These are phyloP conservation scores for Sporormia fimetaria DNA, from an alignment of 495 filamentous ascomycete genomes.

Conservation along the genomic window DNA sequence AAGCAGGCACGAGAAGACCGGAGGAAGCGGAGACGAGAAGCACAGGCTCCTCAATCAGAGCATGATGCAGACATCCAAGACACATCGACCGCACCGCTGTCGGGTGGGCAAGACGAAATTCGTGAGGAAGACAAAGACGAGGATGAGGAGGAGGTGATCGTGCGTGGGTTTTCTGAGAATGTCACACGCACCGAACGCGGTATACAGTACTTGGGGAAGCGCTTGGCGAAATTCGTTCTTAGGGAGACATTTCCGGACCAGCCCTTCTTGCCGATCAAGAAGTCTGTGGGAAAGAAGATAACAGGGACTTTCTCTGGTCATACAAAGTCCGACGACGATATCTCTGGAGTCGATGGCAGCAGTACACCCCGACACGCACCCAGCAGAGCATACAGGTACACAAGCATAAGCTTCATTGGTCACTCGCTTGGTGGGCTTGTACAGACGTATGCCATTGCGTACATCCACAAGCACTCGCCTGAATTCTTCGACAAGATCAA, in stretches of 20 bases:
- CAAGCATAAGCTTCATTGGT: slow-evolving; percentile 89
- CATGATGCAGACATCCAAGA: background rate
- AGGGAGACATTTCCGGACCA: slow-evolving; percentile 87
- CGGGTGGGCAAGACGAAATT: slow-evolving; percentile 34
- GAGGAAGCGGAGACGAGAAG: slow-evolving; percentile 43
- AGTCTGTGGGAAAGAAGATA: slow-evolving; percentile 31
- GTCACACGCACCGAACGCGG: slow-evolving; percentile 81
- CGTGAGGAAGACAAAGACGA: slow-evolving; percentile 41
- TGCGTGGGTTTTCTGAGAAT: slow-evolving; percentile 85
- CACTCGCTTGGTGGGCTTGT: slow-evolving; percentile 87
- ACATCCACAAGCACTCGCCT: slow-evolving; percentile 93
- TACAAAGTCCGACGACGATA: slow-evolving; percentile 26
- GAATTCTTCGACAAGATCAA: slow-evolving; percentile 77
- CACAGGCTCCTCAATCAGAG: slow-evolving; percentile 25
- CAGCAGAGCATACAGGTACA: slow-evolving; percentile 68
- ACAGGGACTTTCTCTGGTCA: slow-evolving; percentile 27
- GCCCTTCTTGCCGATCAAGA: slow-evolving; percentile 62
- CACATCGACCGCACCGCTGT: slow-evolving; percentile 29
- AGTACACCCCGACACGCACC: slow-evolving; percentile 35
- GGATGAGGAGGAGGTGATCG: slow-evolving; percentile 82
- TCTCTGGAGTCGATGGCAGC: slow-evolving; percentile 43
- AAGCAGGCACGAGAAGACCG: slow-evolving; percentile 54
- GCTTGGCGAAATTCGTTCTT: slow-evolving; percentile 82
- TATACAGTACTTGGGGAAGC: slow-evolving; percentile 92
- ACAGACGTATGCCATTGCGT: slow-evolving; percentile 92